phyloP scores from a whole-genome alignment of 176 grass and related monocot genomes.

The Aegilops sharonensis region DNA sequence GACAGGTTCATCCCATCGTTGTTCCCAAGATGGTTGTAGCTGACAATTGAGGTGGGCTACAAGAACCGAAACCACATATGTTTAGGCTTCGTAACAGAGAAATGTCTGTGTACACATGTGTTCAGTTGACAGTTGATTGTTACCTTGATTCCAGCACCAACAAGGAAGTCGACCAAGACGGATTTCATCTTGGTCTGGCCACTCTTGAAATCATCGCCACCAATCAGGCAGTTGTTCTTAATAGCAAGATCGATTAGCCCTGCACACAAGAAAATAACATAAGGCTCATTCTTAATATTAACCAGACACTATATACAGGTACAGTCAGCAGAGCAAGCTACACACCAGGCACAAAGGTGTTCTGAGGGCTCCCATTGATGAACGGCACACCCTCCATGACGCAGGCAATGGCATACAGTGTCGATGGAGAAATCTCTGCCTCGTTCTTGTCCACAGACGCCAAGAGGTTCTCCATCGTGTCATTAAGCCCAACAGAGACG shows the following conservation, averaged over 20 bases:
- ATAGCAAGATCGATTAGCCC: conserved; percentile 96
- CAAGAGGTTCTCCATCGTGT: conserved; percentile 80
- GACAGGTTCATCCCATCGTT: conserved; percentile 97
- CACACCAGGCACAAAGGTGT: conserved; percentile 94
- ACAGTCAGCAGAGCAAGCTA: not conserved
- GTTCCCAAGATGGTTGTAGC: conserved; percentile 97
- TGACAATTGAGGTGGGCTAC: conserved; percentile 95
- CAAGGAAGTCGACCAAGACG: conserved; percentile 94
- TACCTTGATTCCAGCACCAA: conserved; percentile 98
- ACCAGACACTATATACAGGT: not conserved
- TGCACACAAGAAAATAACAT: conserved; percentile 38
- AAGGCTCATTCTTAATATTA: not conserved
- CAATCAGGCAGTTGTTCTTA: conserved; percentile 80
- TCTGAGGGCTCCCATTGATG: conserved; percentile 96
- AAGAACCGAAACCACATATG: not conserved
- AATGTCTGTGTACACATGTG: not conserved
- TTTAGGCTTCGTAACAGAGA: not conserved
- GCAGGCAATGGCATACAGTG: conserved; percentile 80
- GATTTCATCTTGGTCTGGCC: conserved; percentile 99
- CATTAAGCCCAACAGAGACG: conserved; percentile 75
- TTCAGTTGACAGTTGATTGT: not conserved
- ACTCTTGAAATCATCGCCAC: conserved; percentile 98
- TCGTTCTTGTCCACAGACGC: conserved; percentile 74
- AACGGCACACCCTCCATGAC: conserved; percentile 84
- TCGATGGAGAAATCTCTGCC: conserved; percentile 83